phyloP scores from a whole-genome alignment of 768 basidiomycete genomes.

The Russula vinacea region DNA sequence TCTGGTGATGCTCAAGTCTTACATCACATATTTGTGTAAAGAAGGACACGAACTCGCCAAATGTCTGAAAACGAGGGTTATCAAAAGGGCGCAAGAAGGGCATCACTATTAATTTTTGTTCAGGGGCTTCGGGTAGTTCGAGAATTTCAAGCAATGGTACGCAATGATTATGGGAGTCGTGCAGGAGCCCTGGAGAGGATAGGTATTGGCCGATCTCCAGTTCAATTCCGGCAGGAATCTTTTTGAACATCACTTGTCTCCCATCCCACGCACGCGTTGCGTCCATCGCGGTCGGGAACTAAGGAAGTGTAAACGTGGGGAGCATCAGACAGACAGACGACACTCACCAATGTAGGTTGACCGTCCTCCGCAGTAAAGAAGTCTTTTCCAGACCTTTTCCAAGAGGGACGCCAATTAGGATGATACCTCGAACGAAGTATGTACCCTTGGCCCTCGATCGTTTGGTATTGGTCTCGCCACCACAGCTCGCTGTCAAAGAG shows the following conservation, averaged over 20 bases:
- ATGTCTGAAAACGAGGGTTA: slow-evolving; percentile 25
- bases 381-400: slow-evolving; percentile 3
- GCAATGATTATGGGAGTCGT: slow-evolving; percentile 20
- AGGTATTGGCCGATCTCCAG: neutral
- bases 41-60: slow-evolving; percentile 28
- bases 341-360: slow-evolving; percentile 12
- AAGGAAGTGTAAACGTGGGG: neutral
- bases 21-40: slow-evolving; percentile 22
- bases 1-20: neutral
- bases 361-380: slow-evolving; percentile 14
- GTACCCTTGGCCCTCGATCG: slow-evolving; percentile 18
- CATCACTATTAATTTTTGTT: slow-evolving; percentile 23
- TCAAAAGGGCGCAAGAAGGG: slow-evolving; percentile 25
- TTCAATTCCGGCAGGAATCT: slow-evolving; percentile 11
- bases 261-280: slow-evolving; percentile 23
- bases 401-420: slow-evolving; percentile 8
- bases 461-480: slow-evolving; percentile 18
- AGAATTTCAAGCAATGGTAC: slow-evolving; percentile 20
- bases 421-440: slow-evolving; percentile 14
- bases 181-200: slow-evolving; percentile 13
- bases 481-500: slow-evolving; percentile 17
- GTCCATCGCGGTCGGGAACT: slow-evolving; percentile 22
- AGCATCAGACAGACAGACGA: neutral
- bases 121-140: neutral
- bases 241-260: slow-evolving; percentile 28